These are phyloP conservation scores for Phellopilus nigrolimitatus DNA, from an alignment of 1,284 basidiomycete species.

Conservation along the genomic window DNA sequence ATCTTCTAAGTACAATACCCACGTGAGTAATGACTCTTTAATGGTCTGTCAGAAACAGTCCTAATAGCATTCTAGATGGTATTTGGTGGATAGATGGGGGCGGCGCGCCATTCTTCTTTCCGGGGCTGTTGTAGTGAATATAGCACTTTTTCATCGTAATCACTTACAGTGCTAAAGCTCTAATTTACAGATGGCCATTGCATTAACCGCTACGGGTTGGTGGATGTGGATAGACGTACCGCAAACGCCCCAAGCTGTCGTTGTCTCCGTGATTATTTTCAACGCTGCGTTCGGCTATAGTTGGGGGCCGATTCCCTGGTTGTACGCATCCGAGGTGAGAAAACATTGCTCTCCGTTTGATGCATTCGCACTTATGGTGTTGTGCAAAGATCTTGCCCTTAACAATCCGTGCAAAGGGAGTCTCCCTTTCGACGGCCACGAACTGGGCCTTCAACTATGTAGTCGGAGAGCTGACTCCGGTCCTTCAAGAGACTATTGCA, in stretches of 20 bases:
- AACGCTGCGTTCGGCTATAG: constrained; percentile 85
- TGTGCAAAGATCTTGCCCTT: constrained; percentile 81
- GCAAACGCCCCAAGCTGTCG: constrained; percentile 84
- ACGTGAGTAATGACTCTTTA: constrained; percentile 48
- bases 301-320: constrained; percentile 81
- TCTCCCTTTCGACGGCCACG: constrained; percentile 42
- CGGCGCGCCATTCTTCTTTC: constrained; percentile 85
- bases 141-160: background rate
- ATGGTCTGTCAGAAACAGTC: background rate
- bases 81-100: constrained; percentile 90
- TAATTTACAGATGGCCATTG: constrained; percentile 61
- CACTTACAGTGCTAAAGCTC: constrained; percentile 12
- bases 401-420: constrained; percentile 87
- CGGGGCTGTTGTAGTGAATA: constrained; percentile 81
- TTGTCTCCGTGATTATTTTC: constrained; percentile 88
- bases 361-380: background rate
- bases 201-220: constrained; percentile 77
- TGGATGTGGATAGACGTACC: constrained; percentile 93
- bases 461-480: constrained; percentile 87
- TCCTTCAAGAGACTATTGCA: constrained; percentile 83
- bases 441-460: constrained; percentile 82
- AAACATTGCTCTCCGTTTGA: background rate
- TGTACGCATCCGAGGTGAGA: constrained; percentile 80
- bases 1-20: constrained; percentile 78
- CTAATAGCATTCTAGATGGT: constrained; percentile 63